These are phyloP conservation scores for Thraustochytrium striatum DNA, from an alignment of 352 stramenopile genomes.

Conservation along the genomic window DNA sequence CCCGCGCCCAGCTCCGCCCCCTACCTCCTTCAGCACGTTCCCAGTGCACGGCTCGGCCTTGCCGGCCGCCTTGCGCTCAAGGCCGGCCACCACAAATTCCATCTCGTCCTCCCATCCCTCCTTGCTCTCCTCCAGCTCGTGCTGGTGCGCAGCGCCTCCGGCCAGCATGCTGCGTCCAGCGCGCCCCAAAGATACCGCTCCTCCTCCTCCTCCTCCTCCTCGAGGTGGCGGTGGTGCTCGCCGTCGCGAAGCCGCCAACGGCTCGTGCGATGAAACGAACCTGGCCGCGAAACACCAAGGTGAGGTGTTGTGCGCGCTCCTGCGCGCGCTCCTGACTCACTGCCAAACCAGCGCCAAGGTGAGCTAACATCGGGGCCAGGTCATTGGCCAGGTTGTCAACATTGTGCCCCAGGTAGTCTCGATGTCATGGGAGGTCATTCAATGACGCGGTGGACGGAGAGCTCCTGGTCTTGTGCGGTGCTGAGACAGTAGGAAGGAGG, in stretches of 20 bases:
- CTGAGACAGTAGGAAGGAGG: background rate
- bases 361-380: no score
- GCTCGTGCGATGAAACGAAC: background rate
- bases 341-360: no score
- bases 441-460: background rate
- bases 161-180: background rate
- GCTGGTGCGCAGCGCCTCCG: background rate
- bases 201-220: background rate
- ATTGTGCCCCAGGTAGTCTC: no score
- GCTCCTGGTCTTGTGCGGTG: background rate
- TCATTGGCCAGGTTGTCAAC: no score
- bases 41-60: no score
- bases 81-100: no score
- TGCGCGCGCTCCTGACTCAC: background rate
- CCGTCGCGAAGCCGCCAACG: no score
- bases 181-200: background rate
- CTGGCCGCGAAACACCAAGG: background rate
- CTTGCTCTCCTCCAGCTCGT: background rate
- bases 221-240: background rate
- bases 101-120: no score
- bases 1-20: no score
- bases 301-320: background rate
- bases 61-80: no score
- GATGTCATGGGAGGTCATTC: background rate
- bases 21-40: no score